Evolutionary conservation across 2,329 filamentous ascomycete species (phyloP), one percentile per base, ranked within the genome.

Genomic region (Cladophialophora exuberans): DNA sequence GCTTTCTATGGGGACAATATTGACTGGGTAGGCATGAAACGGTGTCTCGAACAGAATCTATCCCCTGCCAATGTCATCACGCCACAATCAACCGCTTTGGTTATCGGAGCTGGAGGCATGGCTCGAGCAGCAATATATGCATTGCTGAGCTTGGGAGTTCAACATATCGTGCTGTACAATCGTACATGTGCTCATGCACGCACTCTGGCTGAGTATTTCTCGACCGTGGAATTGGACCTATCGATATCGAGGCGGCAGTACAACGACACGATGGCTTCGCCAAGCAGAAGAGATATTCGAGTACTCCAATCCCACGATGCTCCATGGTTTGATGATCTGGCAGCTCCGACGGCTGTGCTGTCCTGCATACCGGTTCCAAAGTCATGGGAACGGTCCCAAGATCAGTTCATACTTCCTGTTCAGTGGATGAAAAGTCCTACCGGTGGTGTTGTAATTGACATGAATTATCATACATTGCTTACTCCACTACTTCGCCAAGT

Each of bases 41-140:
- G 62, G 17, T 69, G 66, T 51, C 63, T 69, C 3, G 20, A 64
- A 15, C 56, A 59, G 7, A 60, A 64, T 51, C 56, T 69, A 6
- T 69, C 4, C 3, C 66, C 66, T 1, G 63, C 62, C 0, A 68
- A 67, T 41, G 55, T 61, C 2, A 59, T 66, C 10, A 55, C 58
- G 13, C 50, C 54, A 15, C 7, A 10, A 6, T 26, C 11, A 7
- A 62, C 59, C 1, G 60, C 60, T 2, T 43, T 69, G n/a, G 57
- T 68, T 6, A 52, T 69, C 10, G 66, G 66, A 0, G 66, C 65
- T 13, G 56, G 56, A 6, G 56, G 56, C 15, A 51, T 51, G 46
- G 52, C 56, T 3, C 63, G 62, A 2, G 68, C 67, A 1, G 67
- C 66, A 5, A 56, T 69, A 2, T 70, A 67, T 35, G 60, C 65